Conservation (phyloP, 768 basidiomycete species). For the Suillus weaverae region DNA sequence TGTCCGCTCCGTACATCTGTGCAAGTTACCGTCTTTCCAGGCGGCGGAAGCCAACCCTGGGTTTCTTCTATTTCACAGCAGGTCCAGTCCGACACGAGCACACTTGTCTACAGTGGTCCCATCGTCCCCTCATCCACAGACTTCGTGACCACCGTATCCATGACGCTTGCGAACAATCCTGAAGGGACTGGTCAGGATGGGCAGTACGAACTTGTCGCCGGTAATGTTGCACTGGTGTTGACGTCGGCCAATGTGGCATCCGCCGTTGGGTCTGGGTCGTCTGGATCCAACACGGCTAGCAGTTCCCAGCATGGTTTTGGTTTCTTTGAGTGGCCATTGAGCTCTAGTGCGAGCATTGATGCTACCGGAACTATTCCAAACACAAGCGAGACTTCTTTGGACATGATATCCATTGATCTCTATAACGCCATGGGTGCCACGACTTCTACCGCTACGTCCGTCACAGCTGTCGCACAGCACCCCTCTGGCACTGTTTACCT, state of each 20-base stretch:
- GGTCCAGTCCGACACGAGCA: conserved; percentile 58
- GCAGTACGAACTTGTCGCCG: conserved; percentile 82
- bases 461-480: conserved; percentile 64
- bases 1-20: conserved; percentile 82
- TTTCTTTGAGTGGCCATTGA: conserved; percentile 85
- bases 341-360: conserved; percentile 45
- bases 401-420: conserved; percentile 60
- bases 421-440: conserved; percentile 58
- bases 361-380: conserved; percentile 67
- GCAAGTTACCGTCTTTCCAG: conserved; percentile 79
- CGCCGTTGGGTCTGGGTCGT: conserved; percentile 27
- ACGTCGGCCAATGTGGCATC: conserved; percentile 55
- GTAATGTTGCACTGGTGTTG: conserved; percentile 78
- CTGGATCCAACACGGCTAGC: conserved; percentile 33
- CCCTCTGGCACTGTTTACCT: conserved; percentile 66
- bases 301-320: conserved; percentile 63
- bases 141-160: conserved; percentile 73
- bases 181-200: conserved; percentile 61
- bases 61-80: conserved; percentile 76
- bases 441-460: conserved; percentile 33
- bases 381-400: conserved; percentile 65
- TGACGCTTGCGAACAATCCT: conserved; percentile 70
- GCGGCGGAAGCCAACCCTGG: conserved; percentile 59
- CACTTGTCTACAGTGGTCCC: conserved; percentile 77
- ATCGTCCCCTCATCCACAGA: conserved; percentile 70